A percentile compares a stretch with the other conserved stretches of the same genome.
These are phyloP conservation scores for Neonectria ditissima DNA, from an alignment of 2,329 filamentous ascomycete genomes.

Conservation along the genomic window DNA sequence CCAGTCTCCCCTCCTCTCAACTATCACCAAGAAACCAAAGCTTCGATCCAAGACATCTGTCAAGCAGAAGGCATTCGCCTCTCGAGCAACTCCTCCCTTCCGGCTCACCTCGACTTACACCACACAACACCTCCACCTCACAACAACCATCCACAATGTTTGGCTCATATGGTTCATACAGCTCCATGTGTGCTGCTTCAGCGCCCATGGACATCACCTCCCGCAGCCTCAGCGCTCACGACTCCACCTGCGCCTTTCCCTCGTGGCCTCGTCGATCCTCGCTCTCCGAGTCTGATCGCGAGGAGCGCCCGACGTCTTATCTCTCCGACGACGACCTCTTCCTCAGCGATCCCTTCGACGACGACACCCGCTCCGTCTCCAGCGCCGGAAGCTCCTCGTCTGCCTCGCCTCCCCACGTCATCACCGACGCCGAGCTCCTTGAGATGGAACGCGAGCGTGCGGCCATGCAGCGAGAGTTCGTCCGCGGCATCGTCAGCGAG, in stretches of 20 bases:
- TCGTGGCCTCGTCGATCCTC: slow-evolving; percentile 69
- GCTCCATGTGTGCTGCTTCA: slow-evolving; percentile 58
- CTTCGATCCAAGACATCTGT: slow-evolving; percentile 32
- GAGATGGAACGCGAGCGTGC: slow-evolving; percentile 64
- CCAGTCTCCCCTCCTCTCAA: slow-evolving; percentile 31
- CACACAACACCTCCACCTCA: slow-evolving; percentile 33
- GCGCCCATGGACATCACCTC: slow-evolving; percentile 61
- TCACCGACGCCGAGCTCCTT: slow-evolving; percentile 62
- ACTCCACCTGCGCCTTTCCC: slow-evolving; percentile 66
- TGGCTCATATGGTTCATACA: slow-evolving; percentile 63
- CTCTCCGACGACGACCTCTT: slow-evolving; percentile 75
- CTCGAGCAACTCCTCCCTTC: slow-evolving; percentile 24
- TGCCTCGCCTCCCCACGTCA: slow-evolving; percentile 51
- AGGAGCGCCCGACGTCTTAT: slow-evolving; percentile 64
- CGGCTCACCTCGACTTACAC: slow-evolving; percentile 31
- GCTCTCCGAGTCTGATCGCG: slow-evolving; percentile 57
- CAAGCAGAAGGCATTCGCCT: slow-evolving; percentile 25
- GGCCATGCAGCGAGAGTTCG: slow-evolving; percentile 62
- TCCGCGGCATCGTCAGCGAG: slow-evolving; percentile 63
- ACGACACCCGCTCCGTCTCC: slow-evolving; percentile 62
- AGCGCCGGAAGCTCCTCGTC: slow-evolving; percentile 58
- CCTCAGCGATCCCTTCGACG: slow-evolving; percentile 62
- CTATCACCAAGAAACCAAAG: slow-evolving; percentile 36
- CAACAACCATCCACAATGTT: slow-evolving; percentile 55
- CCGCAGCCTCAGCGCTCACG: slow-evolving; percentile 55